These are phyloP conservation scores for Chlamydomonas eustigma DNA, from an alignment of 139 green algal genomes.

Conservation along the genomic window DNA sequence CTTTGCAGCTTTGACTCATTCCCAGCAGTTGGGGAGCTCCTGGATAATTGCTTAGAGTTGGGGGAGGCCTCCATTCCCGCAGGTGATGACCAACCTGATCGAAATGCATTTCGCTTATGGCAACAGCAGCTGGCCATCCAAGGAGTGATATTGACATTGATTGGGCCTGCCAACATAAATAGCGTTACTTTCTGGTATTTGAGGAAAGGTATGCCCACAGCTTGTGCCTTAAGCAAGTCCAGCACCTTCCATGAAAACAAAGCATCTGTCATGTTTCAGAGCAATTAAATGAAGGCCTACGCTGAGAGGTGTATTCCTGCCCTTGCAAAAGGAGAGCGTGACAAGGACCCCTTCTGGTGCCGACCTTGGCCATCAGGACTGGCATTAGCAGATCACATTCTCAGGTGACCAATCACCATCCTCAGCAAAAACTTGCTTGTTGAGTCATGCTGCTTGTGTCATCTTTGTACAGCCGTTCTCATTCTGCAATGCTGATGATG, in stretches of 20 bases:
- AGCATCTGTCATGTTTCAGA: too few relatives aligned
- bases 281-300: too few relatives aligned
- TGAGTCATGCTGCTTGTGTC: too few relatives aligned
- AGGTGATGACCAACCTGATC: background rate
- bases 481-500: too few relatives aligned
- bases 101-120: background rate
- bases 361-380: constrained; percentile 1
- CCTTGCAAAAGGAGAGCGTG: background rate
- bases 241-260: too few relatives aligned
- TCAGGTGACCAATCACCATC: too few relatives aligned
- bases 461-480: too few relatives aligned
- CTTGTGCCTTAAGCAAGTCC: too few relatives aligned
- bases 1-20: background rate
- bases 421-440: too few relatives aligned
- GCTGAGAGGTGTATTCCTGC: too few relatives aligned
- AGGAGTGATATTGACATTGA: background rate
- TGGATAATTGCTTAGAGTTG: background rate
- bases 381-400: background rate
- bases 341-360: constrained; percentile 6
- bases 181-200: constrained; percentile 10
- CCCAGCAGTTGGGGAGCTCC: background rate
- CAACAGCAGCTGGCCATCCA: background rate
- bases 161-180: background rate
- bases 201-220: constrained; percentile 3
- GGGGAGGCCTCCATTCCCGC: background rate